Percentiles rank a stretch among this genome's conserved stretches.
Conservation (phyloP, 345 rosid species). For the Melastoma malabathricum region DNA sequence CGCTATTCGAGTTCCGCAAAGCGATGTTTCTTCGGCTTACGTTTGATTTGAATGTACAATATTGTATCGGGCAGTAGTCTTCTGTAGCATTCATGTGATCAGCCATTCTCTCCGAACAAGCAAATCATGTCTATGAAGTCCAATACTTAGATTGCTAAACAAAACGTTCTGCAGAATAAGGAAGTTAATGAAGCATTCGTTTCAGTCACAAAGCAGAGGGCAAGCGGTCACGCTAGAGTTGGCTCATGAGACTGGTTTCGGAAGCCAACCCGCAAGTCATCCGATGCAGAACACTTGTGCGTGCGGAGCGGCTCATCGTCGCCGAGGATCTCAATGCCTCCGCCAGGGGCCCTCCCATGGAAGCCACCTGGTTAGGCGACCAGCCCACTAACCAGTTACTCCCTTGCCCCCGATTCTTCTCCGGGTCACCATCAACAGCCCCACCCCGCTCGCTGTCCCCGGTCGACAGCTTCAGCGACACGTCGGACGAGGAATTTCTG, state of each 20-base stretch:
- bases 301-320: constrained; percentile 38
- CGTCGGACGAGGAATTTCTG: constrained; percentile 57
- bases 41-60: too few relatives aligned
- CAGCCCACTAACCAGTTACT: constrained; percentile 47
- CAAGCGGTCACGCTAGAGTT: too few relatives aligned
- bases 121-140: too few relatives aligned
- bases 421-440: constrained; percentile 1
- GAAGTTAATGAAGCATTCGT: too few relatives aligned
- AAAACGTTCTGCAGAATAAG: too few relatives aligned
- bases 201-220: too few relatives aligned
- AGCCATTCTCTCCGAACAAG: too few relatives aligned
- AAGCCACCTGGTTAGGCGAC: constrained; percentile 31
- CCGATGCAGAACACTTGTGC: constrained; percentile 68
- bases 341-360: constrained; percentile 87
- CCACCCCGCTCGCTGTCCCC: constrained; percentile 37
- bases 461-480: constrained; percentile 72
- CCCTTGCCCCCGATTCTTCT: constrained; percentile 31
- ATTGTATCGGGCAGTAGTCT: too few relatives aligned
- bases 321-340: constrained; percentile 68
- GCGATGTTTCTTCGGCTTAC: too few relatives aligned
- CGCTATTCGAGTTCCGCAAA: too few relatives aligned
- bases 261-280: constrained; percentile 32
- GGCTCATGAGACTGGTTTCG: constrained; percentile 20
- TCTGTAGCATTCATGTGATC: too few relatives aligned
- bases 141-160: too few relatives aligned